Conservation (phyloP, 1,284 basidiomycete species). For the Cutaneotrichosporon sp. region DNA sequence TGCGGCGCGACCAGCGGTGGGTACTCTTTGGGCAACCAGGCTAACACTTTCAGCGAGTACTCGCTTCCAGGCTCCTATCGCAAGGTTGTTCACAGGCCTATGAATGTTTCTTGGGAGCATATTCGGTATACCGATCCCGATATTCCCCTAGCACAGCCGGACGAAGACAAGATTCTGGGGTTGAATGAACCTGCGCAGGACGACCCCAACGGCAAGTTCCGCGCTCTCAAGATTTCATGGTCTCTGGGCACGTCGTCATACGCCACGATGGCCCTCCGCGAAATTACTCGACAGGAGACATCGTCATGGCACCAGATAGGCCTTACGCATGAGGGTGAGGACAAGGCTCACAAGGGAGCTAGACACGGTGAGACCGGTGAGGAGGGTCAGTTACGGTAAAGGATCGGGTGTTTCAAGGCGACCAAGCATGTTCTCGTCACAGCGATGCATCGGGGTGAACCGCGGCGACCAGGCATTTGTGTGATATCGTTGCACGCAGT, state of each 20-base stretch:
- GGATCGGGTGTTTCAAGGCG: too few relatives aligned
- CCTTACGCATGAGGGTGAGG: conserved; percentile 73
- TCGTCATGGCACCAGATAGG: conserved; percentile 77
- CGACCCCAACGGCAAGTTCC: conserved; percentile 63
- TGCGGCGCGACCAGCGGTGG: conserved; percentile 80
- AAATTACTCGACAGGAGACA: conserved; percentile 88
- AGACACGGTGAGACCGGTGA: too few relatives aligned
- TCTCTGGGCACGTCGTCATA: conserved; percentile 81
- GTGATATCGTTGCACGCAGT: too few relatives aligned
- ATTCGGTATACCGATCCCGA: conserved; percentile 90
- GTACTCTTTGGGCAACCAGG: conserved; percentile 50
- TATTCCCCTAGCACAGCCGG: conserved; percentile 81
- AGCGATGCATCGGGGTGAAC: too few relatives aligned
- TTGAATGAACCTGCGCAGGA: conserved; percentile 62
- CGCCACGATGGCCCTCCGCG: conserved; percentile 91
- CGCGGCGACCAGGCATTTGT: too few relatives aligned
- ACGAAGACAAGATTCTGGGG: conserved; percentile 83
- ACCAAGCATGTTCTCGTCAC: too few relatives aligned
- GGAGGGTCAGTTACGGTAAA: too few relatives aligned
- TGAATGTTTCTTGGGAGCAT: conserved; percentile 70
- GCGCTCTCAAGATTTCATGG: conserved; percentile 75
- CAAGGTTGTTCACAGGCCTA: conserved; percentile 79
- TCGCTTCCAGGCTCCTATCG: conserved; percentile 89
- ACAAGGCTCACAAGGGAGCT: conserved; percentile 57
- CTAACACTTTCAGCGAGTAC: conserved; percentile 91